phyloP scores from a whole-genome alignment of 2,329 filamentous ascomycete species.

The Neodidymelliopsis sp. region DNA sequence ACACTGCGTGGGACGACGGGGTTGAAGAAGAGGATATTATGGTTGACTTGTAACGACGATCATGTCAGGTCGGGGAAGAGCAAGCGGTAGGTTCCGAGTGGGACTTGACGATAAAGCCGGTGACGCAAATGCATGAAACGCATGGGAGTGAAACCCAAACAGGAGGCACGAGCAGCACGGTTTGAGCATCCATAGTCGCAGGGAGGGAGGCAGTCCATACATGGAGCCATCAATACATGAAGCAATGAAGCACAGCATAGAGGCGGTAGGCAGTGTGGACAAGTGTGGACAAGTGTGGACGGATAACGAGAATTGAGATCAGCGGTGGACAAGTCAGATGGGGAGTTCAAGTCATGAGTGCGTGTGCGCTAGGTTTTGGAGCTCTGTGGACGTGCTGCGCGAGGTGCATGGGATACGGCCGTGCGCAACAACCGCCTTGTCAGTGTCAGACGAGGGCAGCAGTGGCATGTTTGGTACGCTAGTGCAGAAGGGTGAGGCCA shows the following conservation, averaged over 20 bases:
- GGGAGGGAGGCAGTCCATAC: too few relatives aligned
- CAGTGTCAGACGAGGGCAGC: neutral
- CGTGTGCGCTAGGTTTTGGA: conserved; percentile 1
- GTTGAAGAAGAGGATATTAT: conserved; percentile 51
- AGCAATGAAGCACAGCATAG: too few relatives aligned
- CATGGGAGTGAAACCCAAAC: conserved; percentile 21
- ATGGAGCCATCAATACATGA: too few relatives aligned
- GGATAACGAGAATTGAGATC: too few relatives aligned
- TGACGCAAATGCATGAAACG: conserved; percentile 43
- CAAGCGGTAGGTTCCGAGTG: too few relatives aligned
- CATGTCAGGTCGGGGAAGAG: neutral
- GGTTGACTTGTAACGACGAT: conserved; percentile 43
- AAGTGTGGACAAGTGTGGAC: too few relatives aligned
- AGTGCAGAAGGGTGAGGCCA: neutral
- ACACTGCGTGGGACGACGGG: conserved; percentile 45
- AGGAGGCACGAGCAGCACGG: conserved; percentile 12
- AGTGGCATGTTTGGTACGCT: neutral
- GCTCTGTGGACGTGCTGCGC: too few relatives aligned
- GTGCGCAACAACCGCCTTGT: neutral
- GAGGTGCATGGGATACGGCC: neutral
- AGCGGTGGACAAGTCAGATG: too few relatives aligned
- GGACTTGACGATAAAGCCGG: too few relatives aligned
- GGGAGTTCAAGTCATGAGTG: too few relatives aligned
- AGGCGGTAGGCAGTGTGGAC: too few relatives aligned
- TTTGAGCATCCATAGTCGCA: too few relatives aligned